Percentiles rank a stretch among this genome's conserved stretches.
Evolutionary conservation across 305 asterid genomes (phyloP).

Genomic region (Solanum aculeatissimum): DNA sequence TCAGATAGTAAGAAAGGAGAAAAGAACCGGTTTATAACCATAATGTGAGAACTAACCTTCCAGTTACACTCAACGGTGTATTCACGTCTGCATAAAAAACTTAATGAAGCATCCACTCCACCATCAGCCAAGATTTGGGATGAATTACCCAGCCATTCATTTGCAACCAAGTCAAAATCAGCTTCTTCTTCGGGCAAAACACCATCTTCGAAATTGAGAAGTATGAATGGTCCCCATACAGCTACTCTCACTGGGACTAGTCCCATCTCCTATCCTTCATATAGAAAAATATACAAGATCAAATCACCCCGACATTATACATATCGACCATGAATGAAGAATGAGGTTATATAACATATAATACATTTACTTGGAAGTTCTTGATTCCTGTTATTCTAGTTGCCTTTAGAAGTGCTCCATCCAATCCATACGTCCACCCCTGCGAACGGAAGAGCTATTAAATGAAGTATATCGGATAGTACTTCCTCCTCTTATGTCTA

Average conservation of each 20-base stretch:
- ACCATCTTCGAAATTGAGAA: conserved; percentile 38
- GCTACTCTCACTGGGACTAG: conserved; percentile 54
- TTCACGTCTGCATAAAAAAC: conserved; percentile 54
- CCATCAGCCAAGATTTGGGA: conserved; percentile 40
- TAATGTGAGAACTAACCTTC: conserved; percentile 41
- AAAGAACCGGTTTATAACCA: not conserved
- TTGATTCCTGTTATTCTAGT: conserved; percentile 61
- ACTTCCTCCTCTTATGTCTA: not conserved
- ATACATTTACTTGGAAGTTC: conserved; percentile 64
- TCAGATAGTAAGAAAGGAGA: not conserved
- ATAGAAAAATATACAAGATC: conserved; percentile 2
- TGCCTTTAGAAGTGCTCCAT: conserved; percentile 66
- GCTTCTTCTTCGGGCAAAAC: conserved; percentile 12
- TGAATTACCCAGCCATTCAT: conserved; percentile 75
- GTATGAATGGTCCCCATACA: conserved; percentile 75
- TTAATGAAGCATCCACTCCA: conserved; percentile 49
- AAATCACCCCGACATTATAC: not conserved
- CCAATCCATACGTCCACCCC: conserved; percentile 90
- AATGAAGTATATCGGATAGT: not conserved
- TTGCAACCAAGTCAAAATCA: conserved; percentile 23
- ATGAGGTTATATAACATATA: not conserved
- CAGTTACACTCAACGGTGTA: conserved; percentile 81
- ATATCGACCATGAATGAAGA: not conserved
- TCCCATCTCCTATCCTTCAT: conserved; percentile 66
- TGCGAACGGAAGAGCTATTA: not conserved